Evolutionary conservation across 225 moss, liverwort and hornwort genomes (phyloP), one percentile per base, ranked within the genome.

Genomic region (Neckera pumila): DNA sequence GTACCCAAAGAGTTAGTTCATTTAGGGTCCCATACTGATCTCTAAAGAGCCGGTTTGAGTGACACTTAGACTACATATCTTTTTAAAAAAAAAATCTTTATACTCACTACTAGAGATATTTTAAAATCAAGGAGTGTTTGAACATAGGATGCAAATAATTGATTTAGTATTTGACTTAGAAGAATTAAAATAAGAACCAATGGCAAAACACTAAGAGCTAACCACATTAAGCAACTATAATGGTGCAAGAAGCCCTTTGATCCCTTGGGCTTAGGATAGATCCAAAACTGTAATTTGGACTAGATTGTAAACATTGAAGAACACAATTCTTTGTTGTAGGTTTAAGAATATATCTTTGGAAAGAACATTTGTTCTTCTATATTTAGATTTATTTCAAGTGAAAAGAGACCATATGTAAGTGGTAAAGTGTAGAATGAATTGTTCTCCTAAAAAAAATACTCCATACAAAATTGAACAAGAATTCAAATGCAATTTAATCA

Each of bases 1-100:
- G 0, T 8, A 71, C 0, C 0, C 42, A 0, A 26, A 71, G 26
- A 71, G 2, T 38, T 1, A 7, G 2, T 38, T 23, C 2, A 4
- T 15, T 42, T 43, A 16, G 5, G 6, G 2, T 71, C 27, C 5
- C 3, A 43, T 27, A 1, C 6, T 72, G 14, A 8, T 1, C 25
- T 69, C 14, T 1, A 40, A 28, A 45, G 17, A 73, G 5, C 2
- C 1, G 0, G 1, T 18, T 0, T 2, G 5, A 17, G 6, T 10
- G 3, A 45, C 11, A 18, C 11, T 4, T 47, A 20, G 5, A 4
- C 6, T 74, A 5, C 1, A 2, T 26, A 49, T 12, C 27, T 43
- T 17, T 16, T 1, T 12, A 49, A 19, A 2, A 49, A 19, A 0
- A 7, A 11, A 74, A 31, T 19, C 1, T 28, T 1, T 45, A 38